phyloP scores from a whole-genome alignment of 306 rosid species.

The Malus fusca region DNA sequence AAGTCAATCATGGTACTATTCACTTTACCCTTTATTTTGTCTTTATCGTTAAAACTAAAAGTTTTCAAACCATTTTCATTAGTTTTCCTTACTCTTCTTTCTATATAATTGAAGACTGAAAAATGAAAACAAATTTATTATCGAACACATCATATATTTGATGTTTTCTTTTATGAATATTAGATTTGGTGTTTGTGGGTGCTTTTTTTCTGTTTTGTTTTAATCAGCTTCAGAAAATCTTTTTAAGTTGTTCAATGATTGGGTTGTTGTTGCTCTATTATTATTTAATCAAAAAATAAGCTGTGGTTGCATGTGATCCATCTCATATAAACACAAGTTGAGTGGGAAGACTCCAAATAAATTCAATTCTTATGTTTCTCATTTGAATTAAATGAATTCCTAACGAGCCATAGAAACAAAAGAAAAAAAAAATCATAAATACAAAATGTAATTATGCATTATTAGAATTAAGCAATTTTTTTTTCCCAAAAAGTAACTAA shows the following conservation, averaged over 20 bases:
- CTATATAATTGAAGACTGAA: no score
- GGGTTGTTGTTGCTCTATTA: background rate
- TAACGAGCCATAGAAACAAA: background rate
- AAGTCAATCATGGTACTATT: no score
- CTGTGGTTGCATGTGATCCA: background rate
- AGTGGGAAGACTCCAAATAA: background rate
- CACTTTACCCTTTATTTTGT: no score
- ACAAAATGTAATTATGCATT: background rate
- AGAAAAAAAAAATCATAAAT: background rate
- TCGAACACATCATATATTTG: no score
- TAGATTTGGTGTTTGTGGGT: background rate
- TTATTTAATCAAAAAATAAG: background rate
- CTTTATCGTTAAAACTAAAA: no score
- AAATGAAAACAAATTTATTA: no score
- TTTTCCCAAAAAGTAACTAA: no score
- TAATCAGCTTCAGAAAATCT: background rate
- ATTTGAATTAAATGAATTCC: background rate
- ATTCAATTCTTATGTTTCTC: background rate
- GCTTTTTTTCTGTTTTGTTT: background rate
- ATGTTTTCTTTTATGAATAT: no score
- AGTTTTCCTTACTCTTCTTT: no score
- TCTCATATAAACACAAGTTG: slow-evolving; percentile 2
- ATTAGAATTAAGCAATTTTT: background rate
- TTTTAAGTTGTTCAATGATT: background rate
- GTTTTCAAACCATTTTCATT: no score